These are phyloP conservation scores for Friedmanniomyces endolithicus DNA, from an alignment of 495 filamentous ascomycete species.

Conservation along the genomic window DNA sequence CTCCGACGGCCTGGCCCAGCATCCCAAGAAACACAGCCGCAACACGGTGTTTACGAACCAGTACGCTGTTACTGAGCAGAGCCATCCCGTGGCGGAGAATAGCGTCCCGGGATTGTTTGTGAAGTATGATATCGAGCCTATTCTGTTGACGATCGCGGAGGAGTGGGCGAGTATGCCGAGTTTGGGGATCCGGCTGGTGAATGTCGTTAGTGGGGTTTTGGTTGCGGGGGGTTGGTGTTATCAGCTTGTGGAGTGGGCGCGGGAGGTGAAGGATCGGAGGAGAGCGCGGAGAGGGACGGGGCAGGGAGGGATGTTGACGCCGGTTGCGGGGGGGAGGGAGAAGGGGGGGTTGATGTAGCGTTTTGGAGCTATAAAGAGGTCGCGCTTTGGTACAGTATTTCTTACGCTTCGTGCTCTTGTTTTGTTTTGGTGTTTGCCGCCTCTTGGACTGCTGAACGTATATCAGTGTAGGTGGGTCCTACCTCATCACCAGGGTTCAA, in stretches of 20 bases:
- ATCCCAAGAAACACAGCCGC: conserved; percentile 12
- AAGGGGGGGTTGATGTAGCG: not conserved
- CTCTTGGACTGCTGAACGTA: not conserved
- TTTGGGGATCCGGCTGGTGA: conserved; percentile 63
- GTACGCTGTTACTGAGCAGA: conserved; percentile 89
- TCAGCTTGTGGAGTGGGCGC: conserved; percentile 48
- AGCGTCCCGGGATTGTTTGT: conserved; percentile 87
- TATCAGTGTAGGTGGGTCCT: not conserved
- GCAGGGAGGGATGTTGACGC: conserved; percentile 15
- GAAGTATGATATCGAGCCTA: conserved; percentile 98
- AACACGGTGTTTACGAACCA: conserved; percentile 84
- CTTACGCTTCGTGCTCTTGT: too few relatives aligned
- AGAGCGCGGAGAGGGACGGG: conserved; percentile 7
- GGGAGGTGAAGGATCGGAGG: conserved; percentile 25
- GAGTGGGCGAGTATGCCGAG: conserved; percentile 59
- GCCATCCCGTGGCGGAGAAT: conserved; percentile 51
- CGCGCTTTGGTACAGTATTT: too few relatives aligned
- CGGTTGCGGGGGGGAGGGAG: conserved; percentile 3
- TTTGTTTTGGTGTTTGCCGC: too few relatives aligned
- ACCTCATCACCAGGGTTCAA: not conserved
- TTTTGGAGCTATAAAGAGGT: not conserved
- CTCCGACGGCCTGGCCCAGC: conserved; percentile 20
- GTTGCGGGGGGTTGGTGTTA: conserved; percentile 52
- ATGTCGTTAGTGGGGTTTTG: conserved; percentile 51
- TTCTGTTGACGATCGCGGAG: conserved; percentile 74